Evolutionary conservation across 805 yeast species (phyloP), one percentile per base, ranked within the genome.

Genomic region (Ogataea haglerorum): DNA sequence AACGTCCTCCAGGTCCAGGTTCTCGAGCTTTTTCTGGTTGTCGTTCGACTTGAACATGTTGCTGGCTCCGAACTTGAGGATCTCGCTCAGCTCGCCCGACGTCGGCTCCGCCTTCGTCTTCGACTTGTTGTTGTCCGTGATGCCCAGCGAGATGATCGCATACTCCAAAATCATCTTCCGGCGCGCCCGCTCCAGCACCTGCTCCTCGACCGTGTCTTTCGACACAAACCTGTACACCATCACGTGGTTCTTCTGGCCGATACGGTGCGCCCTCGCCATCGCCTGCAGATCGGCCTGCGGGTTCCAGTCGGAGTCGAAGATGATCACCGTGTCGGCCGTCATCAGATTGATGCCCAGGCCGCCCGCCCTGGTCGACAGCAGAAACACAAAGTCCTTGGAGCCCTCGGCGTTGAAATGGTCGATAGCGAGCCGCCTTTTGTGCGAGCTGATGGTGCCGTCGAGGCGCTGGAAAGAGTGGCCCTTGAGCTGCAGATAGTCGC

Each of bases 201-300:
- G 96, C 63, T 93, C 99, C 63, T 93, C 99, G 10, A 93, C 96
- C 0, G 99, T 93, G 56, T 93, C 99, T 56, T 93, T 93, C 43
- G 96, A 84, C n/a, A 93, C 98, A 68, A 93, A 86, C 59, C 99
- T 73, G 61, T 93, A 93, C 13, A 93, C 98, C 80, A 88, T 87
- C 26, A 93, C 99, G 65, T 93, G 99, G 55, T 87, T 89, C 65
- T 90, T 93, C 63, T 93, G 99, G n/a, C 99, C 99, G 60, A 93
- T 93, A 71, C 99, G 82, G 67, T 93, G 99, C 3, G 99, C 99
- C 66, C 99, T 80, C 0, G 99, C 99, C 99, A 93, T 93, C 1
- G 99, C 99, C 66, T 93, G 99, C 56, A 93, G 71, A 73, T 93
- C 99, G 0, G 99, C 99, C 63, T 93, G 99, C 0, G 99, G 99